Percentiles rank a stretch among this genome's conserved stretches.
Conservation (phyloP, 805 yeast species). For the Wickerhamiella brachini region DNA sequence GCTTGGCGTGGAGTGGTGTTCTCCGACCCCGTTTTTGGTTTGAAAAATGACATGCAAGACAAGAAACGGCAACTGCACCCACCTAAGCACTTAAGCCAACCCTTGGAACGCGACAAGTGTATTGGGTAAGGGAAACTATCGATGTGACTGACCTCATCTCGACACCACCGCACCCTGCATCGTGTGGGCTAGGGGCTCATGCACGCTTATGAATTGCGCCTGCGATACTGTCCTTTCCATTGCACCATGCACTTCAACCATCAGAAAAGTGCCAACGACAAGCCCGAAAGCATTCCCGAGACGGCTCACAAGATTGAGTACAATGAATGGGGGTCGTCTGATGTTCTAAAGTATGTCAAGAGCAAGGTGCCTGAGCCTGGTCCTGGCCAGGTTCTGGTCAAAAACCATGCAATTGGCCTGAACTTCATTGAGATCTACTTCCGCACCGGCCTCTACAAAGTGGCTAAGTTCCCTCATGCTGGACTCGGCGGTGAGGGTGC, state of each 20-base stretch:
- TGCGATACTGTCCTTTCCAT: neutral
- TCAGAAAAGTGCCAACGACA: neutral
- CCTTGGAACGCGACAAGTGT: too few relatives aligned
- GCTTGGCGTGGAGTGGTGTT: constrained; percentile 12
- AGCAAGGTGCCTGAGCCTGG: constrained; percentile 22
- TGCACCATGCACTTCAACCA: neutral
- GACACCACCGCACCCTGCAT: neutral
- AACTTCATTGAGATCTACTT: constrained; percentile 76
- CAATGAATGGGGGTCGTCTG: constrained; percentile 43
- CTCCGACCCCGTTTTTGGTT: constrained; percentile 4
- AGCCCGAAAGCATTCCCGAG: neutral
- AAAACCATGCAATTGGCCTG: constrained; percentile 65
- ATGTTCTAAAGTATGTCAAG: constrained; percentile 34
- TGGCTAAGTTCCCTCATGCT: constrained; percentile 38
- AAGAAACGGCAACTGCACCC: neutral
- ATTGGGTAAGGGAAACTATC: too few relatives aligned
- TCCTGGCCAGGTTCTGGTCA: constrained; percentile 49
- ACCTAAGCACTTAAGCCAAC: too few relatives aligned
- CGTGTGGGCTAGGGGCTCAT: neutral
- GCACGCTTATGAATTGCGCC: neutral
- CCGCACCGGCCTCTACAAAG: constrained; percentile 64
- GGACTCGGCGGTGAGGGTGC: constrained; percentile 52
- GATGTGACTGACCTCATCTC: too few relatives aligned
- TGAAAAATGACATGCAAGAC: constrained; percentile 9
- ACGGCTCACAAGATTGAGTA: constrained; percentile 18